Evolutionary conservation across 73 alveolate species (phyloP).

Genomic region (Blepharisma stoltei): DNA sequence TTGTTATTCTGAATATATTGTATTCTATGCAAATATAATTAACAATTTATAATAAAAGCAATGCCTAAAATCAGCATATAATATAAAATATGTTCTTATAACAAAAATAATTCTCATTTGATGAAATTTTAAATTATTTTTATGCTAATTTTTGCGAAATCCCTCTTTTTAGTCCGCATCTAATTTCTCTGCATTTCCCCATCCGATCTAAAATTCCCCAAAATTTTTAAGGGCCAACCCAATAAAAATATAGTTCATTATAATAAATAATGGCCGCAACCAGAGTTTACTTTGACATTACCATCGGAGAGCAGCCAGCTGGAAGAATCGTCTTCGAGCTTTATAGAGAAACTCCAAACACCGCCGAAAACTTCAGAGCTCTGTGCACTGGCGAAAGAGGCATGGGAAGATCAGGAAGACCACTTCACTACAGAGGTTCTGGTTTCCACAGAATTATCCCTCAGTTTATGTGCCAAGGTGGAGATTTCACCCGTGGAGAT

Average conservation of each 20-base stretch:
- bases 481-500: conserved; percentile 89
- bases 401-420: conserved; percentile 52
- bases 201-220: neutral
- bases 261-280: conserved; percentile 4
- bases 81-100: no score
- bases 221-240: neutral
- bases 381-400: conserved; percentile 80
- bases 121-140: no score
- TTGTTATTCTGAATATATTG: no score
- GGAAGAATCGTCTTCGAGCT: conserved; percentile 78
- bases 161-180: no score
- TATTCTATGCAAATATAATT: no score
- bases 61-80: no score
- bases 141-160: no score
- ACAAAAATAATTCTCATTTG: no score
- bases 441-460: conserved; percentile 54
- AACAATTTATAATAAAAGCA: no score
- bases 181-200: no score
- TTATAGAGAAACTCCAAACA: conserved; percentile 59
- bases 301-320: conserved; percentile 76
- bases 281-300: conserved; percentile 70
- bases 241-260: neutral
- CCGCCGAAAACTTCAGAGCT: conserved; percentile 54
- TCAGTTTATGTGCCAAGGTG: conserved; percentile 66
- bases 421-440: conserved; percentile 38